Evolutionary conservation across 2,329 filamentous ascomycete genomes (phyloP).

Genomic region (Arthrobotrys pseudoclavata): DNA sequence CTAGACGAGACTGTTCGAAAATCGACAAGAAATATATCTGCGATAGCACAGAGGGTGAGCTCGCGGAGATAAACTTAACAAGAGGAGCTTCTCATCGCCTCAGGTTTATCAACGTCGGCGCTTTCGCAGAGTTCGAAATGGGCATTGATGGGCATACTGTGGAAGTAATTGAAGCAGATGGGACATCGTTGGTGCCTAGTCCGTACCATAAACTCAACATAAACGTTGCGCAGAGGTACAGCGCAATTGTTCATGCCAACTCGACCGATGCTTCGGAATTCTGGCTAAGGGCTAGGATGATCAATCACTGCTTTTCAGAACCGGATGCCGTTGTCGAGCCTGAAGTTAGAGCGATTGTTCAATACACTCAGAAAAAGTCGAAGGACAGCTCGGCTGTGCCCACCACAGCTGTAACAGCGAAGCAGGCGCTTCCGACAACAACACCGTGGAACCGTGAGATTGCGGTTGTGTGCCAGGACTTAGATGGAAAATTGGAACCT

Average conservation of each 20-base stretch:
- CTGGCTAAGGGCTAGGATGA: slow-evolving; percentile 76
- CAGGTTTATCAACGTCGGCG: slow-evolving; percentile 78
- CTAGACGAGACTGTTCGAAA: slow-evolving; percentile 57
- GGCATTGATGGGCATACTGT: slow-evolving; percentile 76
- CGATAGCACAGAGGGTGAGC: slow-evolving; percentile 36
- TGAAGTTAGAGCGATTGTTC: slow-evolving; percentile 61
- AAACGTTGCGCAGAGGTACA: slow-evolving; percentile 79
- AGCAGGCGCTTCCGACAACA: slow-evolving; percentile 65
- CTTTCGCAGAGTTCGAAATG: slow-evolving; percentile 79
- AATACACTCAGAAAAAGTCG: slow-evolving; percentile 44
- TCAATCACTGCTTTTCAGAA: slow-evolving; percentile 73
- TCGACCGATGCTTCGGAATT: slow-evolving; percentile 71
- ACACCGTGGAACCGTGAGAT: slow-evolving; percentile 70
- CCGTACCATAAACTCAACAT: slow-evolving; percentile 75
- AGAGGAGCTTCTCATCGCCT: slow-evolving; percentile 74
- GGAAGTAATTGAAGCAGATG: slow-evolving; percentile 78
- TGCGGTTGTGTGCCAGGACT: slow-evolving; percentile 69
- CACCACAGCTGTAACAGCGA: neutral
- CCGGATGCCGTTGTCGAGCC: slow-evolving; percentile 63
- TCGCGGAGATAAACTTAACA: slow-evolving; percentile 69
- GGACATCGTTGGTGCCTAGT: slow-evolving; percentile 74
- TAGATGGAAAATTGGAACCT: slow-evolving; percentile 69
- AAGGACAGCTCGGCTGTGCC: slow-evolving; percentile 11
- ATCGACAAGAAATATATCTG: slow-evolving; percentile 57
- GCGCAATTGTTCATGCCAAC: slow-evolving; percentile 75